These are phyloP conservation scores for Mesembryanthemum crystallinum DNA, from an alignment of 148 eudicot species.

Conservation along the genomic window DNA sequence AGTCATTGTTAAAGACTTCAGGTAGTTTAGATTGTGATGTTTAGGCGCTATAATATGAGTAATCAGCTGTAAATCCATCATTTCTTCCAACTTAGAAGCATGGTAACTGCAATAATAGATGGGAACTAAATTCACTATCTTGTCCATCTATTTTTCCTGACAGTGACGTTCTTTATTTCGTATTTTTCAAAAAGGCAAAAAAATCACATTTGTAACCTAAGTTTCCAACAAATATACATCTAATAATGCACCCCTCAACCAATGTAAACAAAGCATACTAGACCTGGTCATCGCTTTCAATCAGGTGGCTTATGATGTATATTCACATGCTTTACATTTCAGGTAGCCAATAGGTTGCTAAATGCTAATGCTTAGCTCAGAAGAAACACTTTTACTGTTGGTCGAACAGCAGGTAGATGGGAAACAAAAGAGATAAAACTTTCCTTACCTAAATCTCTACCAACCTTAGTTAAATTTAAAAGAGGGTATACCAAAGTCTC, in stretches of 20 bases:
- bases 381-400: not conserved
- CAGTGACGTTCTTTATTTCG: not conserved
- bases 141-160: not conserved
- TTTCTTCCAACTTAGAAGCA: no score
- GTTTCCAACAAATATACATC: not conserved
- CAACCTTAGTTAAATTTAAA: no score
- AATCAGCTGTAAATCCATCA: not conserved
- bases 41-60: not conserved
- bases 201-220: not conserved
- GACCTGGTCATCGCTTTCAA: not conserved
- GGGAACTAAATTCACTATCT: not conserved
- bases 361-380: not conserved
- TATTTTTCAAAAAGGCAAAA: not conserved
- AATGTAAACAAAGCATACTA: not conserved
- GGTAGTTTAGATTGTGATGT: not conserved
- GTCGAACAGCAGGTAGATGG: not conserved
- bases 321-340: not conserved
- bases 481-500: no score
- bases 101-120: not conserved
- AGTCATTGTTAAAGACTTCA: conserved; percentile 11
- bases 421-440: not conserved
- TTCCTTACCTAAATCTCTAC: not conserved
- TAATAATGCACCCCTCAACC: not conserved
- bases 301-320: conserved; percentile 10
- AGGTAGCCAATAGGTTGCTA: not conserved